phyloP scores from a whole-genome alignment of 495 filamentous ascomycete species.

The Chaetomium tenue region DNA sequence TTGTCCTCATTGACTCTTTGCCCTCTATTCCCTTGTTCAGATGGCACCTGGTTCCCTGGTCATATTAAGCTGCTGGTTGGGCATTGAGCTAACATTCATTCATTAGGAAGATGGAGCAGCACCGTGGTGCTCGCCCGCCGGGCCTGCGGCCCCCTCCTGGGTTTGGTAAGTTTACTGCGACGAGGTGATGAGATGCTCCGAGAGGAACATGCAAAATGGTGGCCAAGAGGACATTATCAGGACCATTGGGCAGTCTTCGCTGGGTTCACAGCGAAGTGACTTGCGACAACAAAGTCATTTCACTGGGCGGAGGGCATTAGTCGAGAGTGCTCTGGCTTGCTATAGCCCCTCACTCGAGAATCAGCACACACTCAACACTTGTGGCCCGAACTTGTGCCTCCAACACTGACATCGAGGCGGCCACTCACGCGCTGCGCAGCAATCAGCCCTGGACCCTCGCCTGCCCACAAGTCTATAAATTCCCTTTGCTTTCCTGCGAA shows the following conservation, averaged over 20 bases:
- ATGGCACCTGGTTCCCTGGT: background rate
- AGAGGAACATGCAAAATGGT: too few species aligned
- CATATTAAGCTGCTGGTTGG: background rate
- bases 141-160: constrained; percentile 19
- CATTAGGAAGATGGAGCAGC: constrained; percentile 1
- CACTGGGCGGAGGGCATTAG: background rate
- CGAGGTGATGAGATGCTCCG: background rate
- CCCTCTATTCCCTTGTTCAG: background rate
- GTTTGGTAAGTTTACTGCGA: constrained; percentile 14
- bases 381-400: background rate
- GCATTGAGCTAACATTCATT: constrained; percentile 6
- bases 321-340: background rate
- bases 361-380: background rate
- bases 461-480: constrained; percentile 8
- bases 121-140: background rate
- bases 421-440: constrained; percentile 14
- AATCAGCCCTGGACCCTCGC: constrained; percentile 16
- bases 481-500: background rate
- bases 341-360: background rate
- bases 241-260: background rate
- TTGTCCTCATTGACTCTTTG: background rate
- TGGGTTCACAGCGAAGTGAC: background rate
- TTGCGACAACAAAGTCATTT: background rate
- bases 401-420: constrained; percentile 1
- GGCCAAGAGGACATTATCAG: background rate